phyloP scores from a whole-genome alignment of 495 filamentous ascomycete genomes.

The Astrocystis sublimbata region DNA sequence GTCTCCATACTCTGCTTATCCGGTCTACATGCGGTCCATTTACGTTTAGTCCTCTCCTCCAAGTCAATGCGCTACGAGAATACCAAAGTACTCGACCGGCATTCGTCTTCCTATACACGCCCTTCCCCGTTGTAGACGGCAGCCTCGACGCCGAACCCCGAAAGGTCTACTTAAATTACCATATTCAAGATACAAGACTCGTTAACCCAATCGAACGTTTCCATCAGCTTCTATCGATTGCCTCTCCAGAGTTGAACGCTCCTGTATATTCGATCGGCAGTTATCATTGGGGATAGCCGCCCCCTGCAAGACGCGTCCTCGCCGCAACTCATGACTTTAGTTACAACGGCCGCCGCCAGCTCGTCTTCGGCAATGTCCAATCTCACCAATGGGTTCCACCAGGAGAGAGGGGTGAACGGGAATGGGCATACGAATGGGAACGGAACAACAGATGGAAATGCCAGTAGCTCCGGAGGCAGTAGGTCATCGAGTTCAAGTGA shows the following conservation, averaged over 20 bases:
- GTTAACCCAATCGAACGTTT: not conserved
- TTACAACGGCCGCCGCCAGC: constrained; percentile 21
- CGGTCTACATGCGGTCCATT: no score
- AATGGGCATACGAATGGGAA: constrained; percentile 25
- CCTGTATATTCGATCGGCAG: not conserved
- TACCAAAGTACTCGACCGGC: not conserved
- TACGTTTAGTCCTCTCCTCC: not conserved
- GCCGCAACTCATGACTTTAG: constrained; percentile 20
- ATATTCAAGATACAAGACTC: not conserved
- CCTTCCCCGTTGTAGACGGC: not conserved
- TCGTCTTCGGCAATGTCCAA: constrained; percentile 25
- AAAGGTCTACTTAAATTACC: not conserved
- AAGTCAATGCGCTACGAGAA: no score
- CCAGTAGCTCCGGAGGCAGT: constrained; percentile 20
- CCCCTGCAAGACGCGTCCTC: not conserved
- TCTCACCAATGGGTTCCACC: constrained; percentile 34
- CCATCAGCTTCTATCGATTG: not conserved
- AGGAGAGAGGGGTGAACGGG: constrained; percentile 28
- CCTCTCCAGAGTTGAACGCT: not conserved
- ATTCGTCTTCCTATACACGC: not conserved
- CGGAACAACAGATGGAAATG: constrained; percentile 24
- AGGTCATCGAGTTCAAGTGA: constrained; percentile 25
- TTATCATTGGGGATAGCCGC: not conserved
- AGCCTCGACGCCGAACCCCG: not conserved
- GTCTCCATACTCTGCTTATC: not conserved